These are phyloP conservation scores for Microcyclospora pomicola DNA, from an alignment of 2,329 filamentous ascomycete species.

Conservation along the genomic window DNA sequence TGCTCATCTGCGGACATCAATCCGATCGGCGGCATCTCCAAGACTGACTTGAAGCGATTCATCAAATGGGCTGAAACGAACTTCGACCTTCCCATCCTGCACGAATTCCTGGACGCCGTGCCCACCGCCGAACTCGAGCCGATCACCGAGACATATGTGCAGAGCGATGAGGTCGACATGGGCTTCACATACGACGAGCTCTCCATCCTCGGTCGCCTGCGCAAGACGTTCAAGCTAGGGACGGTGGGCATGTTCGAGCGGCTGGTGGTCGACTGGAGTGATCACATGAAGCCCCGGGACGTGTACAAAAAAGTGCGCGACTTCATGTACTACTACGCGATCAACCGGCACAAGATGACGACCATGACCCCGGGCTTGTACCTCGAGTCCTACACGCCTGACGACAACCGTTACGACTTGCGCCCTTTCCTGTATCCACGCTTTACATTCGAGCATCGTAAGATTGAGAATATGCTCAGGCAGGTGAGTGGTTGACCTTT, in stretches of 20 bases:
- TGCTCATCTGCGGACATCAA: conserved; percentile 42
- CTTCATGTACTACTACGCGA: conserved; percentile 43
- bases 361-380: conserved; percentile 46
- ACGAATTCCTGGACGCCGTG: conserved; percentile 48
- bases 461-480: conserved; percentile 35
- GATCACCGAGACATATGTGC: conserved; percentile 47
- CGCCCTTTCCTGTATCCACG: conserved; percentile 42
- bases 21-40: conserved; percentile 50
- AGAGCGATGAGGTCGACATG: conserved; percentile 43
- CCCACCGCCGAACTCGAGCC: conserved; percentile 44
- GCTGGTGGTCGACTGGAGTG: conserved; percentile 38
- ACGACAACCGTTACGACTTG: conserved; percentile 43
- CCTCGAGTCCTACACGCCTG: conserved; percentile 34
- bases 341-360: conserved; percentile 54
- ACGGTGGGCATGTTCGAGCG: conserved; percentile 42
- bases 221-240: conserved; percentile 42
- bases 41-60: conserved; percentile 58
- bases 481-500: conserved; percentile 18
- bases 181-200: conserved; percentile 43
- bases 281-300: conserved; percentile 18
- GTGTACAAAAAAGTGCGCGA: conserved; percentile 30
- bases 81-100: conserved; percentile 51
- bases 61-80: conserved; percentile 47
- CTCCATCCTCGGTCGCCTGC: conserved; percentile 37
- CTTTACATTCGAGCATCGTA: conserved; percentile 33